These are phyloP conservation scores for Podospora appendiculata DNA, from an alignment of 495 filamentous ascomycete species.

Conservation along the genomic window DNA sequence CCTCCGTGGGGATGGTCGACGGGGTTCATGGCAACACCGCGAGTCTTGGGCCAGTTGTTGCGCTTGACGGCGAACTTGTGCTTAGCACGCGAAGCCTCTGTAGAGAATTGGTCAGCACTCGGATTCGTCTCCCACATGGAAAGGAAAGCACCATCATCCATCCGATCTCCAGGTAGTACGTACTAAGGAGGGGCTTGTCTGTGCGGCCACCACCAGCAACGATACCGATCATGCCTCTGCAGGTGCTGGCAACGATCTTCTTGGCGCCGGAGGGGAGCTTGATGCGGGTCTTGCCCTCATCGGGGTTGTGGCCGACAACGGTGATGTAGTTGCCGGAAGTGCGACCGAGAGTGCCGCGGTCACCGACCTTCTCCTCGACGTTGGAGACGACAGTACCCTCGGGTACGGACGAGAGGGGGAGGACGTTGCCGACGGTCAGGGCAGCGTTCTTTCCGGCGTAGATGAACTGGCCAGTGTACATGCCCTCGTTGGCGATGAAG, in stretches of 20 bases:
- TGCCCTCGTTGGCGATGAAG: constrained; percentile 99
- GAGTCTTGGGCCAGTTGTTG: constrained; percentile 99
- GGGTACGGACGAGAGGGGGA: constrained; percentile 85
- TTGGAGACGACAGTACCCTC: constrained; percentile 98
- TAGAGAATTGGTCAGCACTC: constrained; percentile 17
- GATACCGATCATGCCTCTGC: constrained; percentile 98
- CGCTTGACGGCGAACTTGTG: constrained; percentile 99
- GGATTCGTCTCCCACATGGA: neutral
- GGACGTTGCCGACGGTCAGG: constrained; percentile 92
- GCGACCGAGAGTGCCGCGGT: constrained; percentile 89
- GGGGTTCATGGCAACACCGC: constrained; percentile 99
- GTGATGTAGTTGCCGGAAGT: constrained; percentile 99
- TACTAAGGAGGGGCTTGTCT: constrained; percentile 96
- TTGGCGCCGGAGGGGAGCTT: constrained; percentile 98
- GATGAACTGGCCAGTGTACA: constrained; percentile 99
- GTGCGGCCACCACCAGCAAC: constrained; percentile 98
- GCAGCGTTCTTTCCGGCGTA: constrained; percentile 98
- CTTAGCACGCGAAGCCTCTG: constrained; percentile 95
- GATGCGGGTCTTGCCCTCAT: constrained; percentile 98
- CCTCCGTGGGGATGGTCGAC: constrained; percentile 99
- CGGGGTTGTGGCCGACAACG: constrained; percentile 96
- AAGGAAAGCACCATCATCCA: neutral
- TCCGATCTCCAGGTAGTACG: constrained; percentile 18
- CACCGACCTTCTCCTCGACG: constrained; percentile 97
- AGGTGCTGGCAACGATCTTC: constrained; percentile 89